Conservation (phyloP, 2,329 filamentous ascomycete species). For the Cryphonectria nitschkei region DNA sequence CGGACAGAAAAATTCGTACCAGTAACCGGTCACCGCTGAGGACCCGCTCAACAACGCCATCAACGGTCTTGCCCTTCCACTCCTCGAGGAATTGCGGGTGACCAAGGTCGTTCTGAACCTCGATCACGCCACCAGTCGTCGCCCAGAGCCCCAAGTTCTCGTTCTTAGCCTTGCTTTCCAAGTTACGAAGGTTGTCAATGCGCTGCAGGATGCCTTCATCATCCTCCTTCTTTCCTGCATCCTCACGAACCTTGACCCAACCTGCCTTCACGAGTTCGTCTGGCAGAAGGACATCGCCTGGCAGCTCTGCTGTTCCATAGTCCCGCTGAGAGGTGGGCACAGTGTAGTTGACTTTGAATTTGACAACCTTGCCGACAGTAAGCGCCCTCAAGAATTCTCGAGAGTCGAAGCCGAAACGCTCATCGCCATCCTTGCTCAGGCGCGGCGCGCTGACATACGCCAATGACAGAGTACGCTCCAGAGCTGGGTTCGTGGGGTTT, state of each 20-base stretch:
- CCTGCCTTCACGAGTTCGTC: conserved; percentile 85
- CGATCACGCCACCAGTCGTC: conserved; percentile 66
- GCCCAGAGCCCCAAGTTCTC: conserved; percentile 84
- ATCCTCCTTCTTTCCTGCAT: conserved; percentile 90
- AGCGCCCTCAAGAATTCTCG: conserved; percentile 88
- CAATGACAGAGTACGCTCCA: conserved; percentile 85
- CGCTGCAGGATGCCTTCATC: conserved; percentile 72
- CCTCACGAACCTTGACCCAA: conserved; percentile 91
- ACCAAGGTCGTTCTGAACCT: conserved; percentile 79
- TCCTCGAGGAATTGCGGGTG: conserved; percentile 79
- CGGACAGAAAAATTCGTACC: conserved; percentile 76
- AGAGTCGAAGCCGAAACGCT: conserved; percentile 91
- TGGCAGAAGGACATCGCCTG: conserved; percentile 76
- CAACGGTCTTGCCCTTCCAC: conserved; percentile 83
- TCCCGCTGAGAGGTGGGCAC: conserved; percentile 85
- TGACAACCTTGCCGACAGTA: conserved; percentile 82
- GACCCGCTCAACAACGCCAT: conserved; percentile 88
- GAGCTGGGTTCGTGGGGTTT: conserved; percentile 77
- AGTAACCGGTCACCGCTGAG: conserved; percentile 90
- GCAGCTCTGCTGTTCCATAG: conserved; percentile 80
- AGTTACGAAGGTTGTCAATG: conserved; percentile 75
- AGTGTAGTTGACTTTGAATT: conserved; percentile 85
- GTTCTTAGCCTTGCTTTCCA: conserved; percentile 77
- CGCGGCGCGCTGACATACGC: conserved; percentile 91
- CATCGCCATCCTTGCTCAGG: conserved; percentile 85